These are phyloP conservation scores for Cercophora newfieldiana DNA, from an alignment of 495 filamentous ascomycete species.

Conservation along the genomic window DNA sequence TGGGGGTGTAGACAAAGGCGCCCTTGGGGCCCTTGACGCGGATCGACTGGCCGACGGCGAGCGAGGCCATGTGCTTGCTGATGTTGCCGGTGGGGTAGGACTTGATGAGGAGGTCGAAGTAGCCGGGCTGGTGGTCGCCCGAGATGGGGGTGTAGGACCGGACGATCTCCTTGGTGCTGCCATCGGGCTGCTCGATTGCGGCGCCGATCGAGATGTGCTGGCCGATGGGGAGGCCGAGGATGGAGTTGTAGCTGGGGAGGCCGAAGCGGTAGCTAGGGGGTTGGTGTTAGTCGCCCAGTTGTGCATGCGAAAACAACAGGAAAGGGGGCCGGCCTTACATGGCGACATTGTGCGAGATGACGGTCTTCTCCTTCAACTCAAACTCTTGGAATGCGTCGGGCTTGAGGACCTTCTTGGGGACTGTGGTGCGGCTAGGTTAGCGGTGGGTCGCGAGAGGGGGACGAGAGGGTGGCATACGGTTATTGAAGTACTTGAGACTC, in stretches of 20 bases:
- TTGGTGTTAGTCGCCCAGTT: conserved; percentile 20
- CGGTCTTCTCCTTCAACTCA: conserved; percentile 83
- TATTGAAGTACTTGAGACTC: conserved; percentile 62
- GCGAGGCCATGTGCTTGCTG: conserved; percentile 80
- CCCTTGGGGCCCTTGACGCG: conserved; percentile 91
- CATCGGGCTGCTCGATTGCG: conserved; percentile 60
- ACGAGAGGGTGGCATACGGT: conserved; percentile 43
- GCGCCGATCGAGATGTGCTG: conserved; percentile 97
- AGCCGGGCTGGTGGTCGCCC: conserved; percentile 85
- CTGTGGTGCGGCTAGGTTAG: conserved; percentile 41
- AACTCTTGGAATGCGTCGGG: conserved; percentile 87
- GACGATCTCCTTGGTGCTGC: conserved; percentile 80
- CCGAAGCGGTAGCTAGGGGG: conserved; percentile 78
- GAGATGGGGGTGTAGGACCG: conserved; percentile 97
- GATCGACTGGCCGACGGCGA: conserved; percentile 83
- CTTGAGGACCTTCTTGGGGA: conserved; percentile 77
- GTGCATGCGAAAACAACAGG: not conserved
- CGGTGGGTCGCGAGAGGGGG: not conserved
- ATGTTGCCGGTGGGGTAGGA: conserved; percentile 97
- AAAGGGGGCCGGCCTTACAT: conserved; percentile 56
- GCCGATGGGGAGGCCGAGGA: conserved; percentile 95
- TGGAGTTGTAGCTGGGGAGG: conserved; percentile 71
- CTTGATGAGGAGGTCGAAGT: conserved; percentile 97
- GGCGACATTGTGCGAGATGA: conserved; percentile 94
- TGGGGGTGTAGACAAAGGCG: conserved; percentile 92